Evolutionary conservation across 192 early-diverging fungal species (phyloP), one percentile per base, ranked within the genome.

Genomic region (Linnemannia hyalina): DNA sequence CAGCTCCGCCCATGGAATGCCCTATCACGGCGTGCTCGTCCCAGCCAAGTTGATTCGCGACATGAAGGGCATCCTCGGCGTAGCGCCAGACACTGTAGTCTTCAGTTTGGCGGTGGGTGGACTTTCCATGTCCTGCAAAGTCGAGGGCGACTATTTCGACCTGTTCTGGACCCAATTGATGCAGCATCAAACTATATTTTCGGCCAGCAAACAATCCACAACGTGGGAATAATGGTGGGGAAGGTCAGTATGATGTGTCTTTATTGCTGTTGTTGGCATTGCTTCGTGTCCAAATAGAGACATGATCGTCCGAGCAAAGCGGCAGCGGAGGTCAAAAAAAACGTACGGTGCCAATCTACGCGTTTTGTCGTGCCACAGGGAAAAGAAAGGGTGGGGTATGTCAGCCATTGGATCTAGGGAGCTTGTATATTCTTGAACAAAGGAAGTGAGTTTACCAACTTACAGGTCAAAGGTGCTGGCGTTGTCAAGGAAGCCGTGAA

Each of bases 1-100:
- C 69, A 47, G 79, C 84, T n/a, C 84, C 84, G 8, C 84, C 84
- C 84, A 86, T 86, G 7, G 79, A 81, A n/a, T 86, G 84, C 4
- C 84, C 84, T 23, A 86, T 73, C 26, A 86, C 49, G 23, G 79
- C 84, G 63, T 86, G 84, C n/a, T 54, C 42, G 13, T 80, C 22
- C 84, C 84, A 86, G 36, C 84, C 84, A 11, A 86, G 42, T 9
- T 74, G 79, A 13, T 77, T 57, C 23, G 73, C 79, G 41, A 86
- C 76, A 36, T 81, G 84, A 32, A 81, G 79, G 7, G 75, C 46
- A 63, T 86, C 84, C 23, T 81, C 84, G 2, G 74, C 78, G 52
- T 86, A 86, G 36, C 84, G 79, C 84, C 84, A 86, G 32, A 86
- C 29, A 16, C 70, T 63, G 68, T 86, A 86, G 63, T 86, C 84